Base-by-base conservation (phyloP, 768 basidiomycete genomes). In the Amanita thiersii region DNA sequence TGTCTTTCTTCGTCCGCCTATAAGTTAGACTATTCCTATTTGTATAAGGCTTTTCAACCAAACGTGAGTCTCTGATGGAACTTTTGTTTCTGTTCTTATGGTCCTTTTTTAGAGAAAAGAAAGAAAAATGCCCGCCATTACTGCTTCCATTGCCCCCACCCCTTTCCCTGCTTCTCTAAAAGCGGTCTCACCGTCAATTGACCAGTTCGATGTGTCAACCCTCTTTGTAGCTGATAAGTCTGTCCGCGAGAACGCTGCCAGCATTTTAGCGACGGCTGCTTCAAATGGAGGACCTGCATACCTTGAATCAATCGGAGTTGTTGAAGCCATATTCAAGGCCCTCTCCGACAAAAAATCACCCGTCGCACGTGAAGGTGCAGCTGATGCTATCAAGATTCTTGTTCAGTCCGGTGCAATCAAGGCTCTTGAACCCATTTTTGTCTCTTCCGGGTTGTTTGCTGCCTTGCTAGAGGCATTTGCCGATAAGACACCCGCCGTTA, bases 311-410 rank as follows among this genome's bases (percentile, higher is more conserved):
- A 65, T 77, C 47, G 80, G 73, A 48, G 83, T 93, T 65, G 66
- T 65, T 26, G 81, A 81, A 41, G 84, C 87, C 53, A 62, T 78
- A 49, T 54, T 88, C 62, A 87, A 85, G 72, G 91, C 89, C 40
- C 79, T 96, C 49, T 72, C 70, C 63, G 90, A 96, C 80, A 98
- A 97, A 79, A 96, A 93, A 72, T 87, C 85, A 12, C 82, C 90
- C 39, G 85, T 82, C 48, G 77, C 85, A 49, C 90, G 93, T 59
- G 88, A 97, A 65, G 88, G 82, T 52, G 92, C 90, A 40, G 84
- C 83, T 39, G 65, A 71, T 58, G 77, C 84, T 58, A 65, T 96
- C 56, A 61, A 66, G 39, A 66, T 72, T 31, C 66, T 96, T 52
- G 70, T 77, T 50, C 72, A 74, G 57, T 69, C 77, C 45, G 86